A percentile compares a stretch with the other conserved stretches of the same genome.
phyloP scores from a whole-genome alignment of 768 basidiomycete genomes.

The Strobilomyces dryophilus region DNA sequence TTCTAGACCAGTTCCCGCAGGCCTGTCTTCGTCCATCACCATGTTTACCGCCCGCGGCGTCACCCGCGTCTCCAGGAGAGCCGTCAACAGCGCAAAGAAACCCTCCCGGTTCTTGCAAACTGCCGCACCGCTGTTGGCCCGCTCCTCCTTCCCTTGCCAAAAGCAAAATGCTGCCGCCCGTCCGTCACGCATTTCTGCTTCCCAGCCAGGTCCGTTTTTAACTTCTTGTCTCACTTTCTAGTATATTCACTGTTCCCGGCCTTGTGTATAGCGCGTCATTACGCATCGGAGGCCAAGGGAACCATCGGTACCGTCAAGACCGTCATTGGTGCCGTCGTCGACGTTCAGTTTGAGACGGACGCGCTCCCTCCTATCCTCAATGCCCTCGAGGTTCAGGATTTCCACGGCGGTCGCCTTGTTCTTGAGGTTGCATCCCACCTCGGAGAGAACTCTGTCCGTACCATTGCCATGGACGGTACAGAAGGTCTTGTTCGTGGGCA shows the following conservation, averaged over 20 bases:
- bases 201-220: slow-evolving; percentile 50
- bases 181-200: slow-evolving; percentile 44
- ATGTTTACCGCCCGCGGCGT: slow-evolving; percentile 89
- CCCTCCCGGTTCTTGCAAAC: slow-evolving; percentile 81
- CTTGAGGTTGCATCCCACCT: slow-evolving; percentile 98
- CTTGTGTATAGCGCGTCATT: slow-evolving; percentile 58
- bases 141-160: slow-evolving; percentile 44
- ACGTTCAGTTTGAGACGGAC: slow-evolving; percentile 96
- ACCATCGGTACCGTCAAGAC: slow-evolving; percentile 85
- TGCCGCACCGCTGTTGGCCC: slow-evolving; percentile 53
- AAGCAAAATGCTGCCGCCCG: slow-evolving; percentile 47
- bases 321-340: slow-evolving; percentile 99
- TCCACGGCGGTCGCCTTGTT: slow-evolving; percentile 93
- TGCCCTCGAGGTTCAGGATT: slow-evolving; percentile 95
- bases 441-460: slow-evolving; percentile 98
- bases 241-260: background rate
- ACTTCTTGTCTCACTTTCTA: background rate
- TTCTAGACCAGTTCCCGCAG: slow-evolving; percentile 22
- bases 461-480: slow-evolving; percentile 99
- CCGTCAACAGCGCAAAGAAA: slow-evolving; percentile 69
- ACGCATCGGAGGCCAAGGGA: slow-evolving; percentile 85
- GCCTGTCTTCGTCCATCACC: slow-evolving; percentile 35
- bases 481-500: slow-evolving; percentile 99
- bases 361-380: slow-evolving; percentile 93
- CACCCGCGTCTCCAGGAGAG: slow-evolving; percentile 83